Conservation (phyloP, 768 basidiomycete species). For the Serendipita sp. region DNA sequence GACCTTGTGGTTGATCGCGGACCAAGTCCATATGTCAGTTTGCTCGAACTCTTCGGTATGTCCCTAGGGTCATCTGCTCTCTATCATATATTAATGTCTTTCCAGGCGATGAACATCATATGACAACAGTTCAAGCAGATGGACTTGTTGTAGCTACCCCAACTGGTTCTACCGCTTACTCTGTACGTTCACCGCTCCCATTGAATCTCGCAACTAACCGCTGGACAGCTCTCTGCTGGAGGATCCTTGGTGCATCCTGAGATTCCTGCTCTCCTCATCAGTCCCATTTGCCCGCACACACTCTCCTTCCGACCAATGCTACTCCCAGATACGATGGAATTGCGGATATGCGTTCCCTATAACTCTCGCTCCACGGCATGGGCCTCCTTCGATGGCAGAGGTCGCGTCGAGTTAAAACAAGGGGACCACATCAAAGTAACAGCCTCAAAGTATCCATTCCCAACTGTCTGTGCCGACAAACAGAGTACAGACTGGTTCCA, state of each 20-base stretch:
- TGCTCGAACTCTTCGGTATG: slow-evolving; percentile 90
- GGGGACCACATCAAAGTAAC: slow-evolving; percentile 98
- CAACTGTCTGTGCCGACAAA: slow-evolving; percentile 94
- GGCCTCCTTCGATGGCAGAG: slow-evolving; percentile 97
- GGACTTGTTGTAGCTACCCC: slow-evolving; percentile 90
- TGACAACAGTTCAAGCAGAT: slow-evolving; percentile 98
- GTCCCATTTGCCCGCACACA: slow-evolving; percentile 96
- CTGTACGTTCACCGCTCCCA: slow-evolving; percentile 34
- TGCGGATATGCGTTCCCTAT: slow-evolving; percentile 97
- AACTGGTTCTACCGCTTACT: slow-evolving; percentile 97
- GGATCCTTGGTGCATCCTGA: slow-evolving; percentile 96
- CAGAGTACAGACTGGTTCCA: slow-evolving; percentile 99
- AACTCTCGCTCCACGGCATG: slow-evolving; percentile 97
- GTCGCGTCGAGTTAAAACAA: slow-evolving; percentile 91
- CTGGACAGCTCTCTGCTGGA: slow-evolving; percentile 67
- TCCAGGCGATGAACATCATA: slow-evolving; percentile 92
- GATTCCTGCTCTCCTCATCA: slow-evolving; percentile 90
- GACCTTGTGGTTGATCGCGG: slow-evolving; percentile 97
- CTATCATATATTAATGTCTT: slow-evolving; percentile 9
- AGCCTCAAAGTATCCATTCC: slow-evolving; percentile 94
- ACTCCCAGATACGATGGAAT: slow-evolving; percentile 93
- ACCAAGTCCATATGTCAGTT: slow-evolving; percentile 92
- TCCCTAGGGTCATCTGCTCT: slow-evolving; percentile 9
- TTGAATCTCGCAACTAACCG: slow-evolving; percentile 7
- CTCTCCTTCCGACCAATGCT: slow-evolving; percentile 98